phyloP scores from a whole-genome alignment of 805 yeast species.

The Schwanniomyces yamadae region DNA sequence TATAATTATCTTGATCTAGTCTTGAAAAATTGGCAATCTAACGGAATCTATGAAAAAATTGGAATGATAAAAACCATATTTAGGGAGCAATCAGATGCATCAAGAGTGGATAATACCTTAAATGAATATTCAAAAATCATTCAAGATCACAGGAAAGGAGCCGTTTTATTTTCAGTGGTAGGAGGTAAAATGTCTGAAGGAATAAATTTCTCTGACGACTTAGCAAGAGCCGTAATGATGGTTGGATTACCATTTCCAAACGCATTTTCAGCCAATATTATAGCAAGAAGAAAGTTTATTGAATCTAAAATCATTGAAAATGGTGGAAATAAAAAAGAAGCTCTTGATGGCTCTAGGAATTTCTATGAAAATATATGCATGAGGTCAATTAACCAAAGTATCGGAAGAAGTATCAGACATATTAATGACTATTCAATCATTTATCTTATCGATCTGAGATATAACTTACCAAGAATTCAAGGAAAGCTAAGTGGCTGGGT shows the following conservation, averaged over 20 bases:
- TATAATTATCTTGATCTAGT: slow-evolving; percentile 66
- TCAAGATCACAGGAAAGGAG: slow-evolving; percentile 44
- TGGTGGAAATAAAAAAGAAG: slow-evolving; percentile 49
- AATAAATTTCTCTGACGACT: slow-evolving; percentile 80
- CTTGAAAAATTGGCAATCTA: slow-evolving; percentile 49
- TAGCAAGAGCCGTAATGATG: slow-evolving; percentile 87
- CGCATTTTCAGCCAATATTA: slow-evolving; percentile 73
- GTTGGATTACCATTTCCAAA: slow-evolving; percentile 91
- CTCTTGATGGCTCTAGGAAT: slow-evolving; percentile 47
- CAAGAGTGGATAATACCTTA: slow-evolving; percentile 47
- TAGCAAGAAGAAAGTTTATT: slow-evolving; percentile 66
- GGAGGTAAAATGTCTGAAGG: slow-evolving; percentile 95
- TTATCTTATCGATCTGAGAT: slow-evolving; percentile 69
- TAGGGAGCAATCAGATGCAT: slow-evolving; percentile 50
- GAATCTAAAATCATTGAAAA: slow-evolving; percentile 47
- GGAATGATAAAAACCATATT: slow-evolving; percentile 48
- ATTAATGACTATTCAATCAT: slow-evolving; percentile 76
- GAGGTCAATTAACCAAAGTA: slow-evolving; percentile 89
- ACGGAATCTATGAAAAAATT: slow-evolving; percentile 29
- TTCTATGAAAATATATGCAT: slow-evolving; percentile 84
- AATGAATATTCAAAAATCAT: slow-evolving; percentile 50
- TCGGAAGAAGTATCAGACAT: slow-evolving; percentile 90
- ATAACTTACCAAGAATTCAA: slow-evolving; percentile 43
- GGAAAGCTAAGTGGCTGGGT: slow-evolving; percentile 76
- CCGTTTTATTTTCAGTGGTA: slow-evolving; percentile 76